These are phyloP conservation scores for Leccinum pallidistipes DNA, from an alignment of 1,284 basidiomycete genomes.

Conservation along the genomic window DNA sequence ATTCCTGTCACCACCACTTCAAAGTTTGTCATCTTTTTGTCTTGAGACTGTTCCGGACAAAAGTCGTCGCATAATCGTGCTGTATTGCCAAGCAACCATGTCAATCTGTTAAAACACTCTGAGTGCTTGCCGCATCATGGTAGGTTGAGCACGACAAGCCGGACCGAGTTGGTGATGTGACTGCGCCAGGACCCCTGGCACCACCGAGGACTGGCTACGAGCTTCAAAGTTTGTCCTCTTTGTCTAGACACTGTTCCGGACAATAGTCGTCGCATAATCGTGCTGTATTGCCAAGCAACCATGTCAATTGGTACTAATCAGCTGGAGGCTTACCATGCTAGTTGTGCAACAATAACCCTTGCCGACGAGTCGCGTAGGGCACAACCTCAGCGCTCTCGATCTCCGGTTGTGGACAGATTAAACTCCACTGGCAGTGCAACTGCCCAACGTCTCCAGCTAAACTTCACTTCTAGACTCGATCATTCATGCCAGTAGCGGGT, in stretches of 20 bases:
- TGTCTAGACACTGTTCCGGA: not conserved
- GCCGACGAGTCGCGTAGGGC: not conserved
- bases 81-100: not conserved
- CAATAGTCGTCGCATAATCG: not conserved
- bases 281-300: not conserved
- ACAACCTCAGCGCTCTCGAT: not conserved
- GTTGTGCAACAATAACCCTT: not conserved
- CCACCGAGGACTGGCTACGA: not conserved
- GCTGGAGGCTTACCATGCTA: not conserved
- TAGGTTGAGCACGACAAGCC: not conserved
- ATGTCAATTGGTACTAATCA: not conserved
- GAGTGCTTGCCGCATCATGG: not conserved
- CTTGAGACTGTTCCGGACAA: not conserved
- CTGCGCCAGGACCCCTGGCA: not conserved
- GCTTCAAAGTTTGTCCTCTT: not conserved
- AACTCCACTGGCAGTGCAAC: not conserved
- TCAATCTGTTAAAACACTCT: not conserved
- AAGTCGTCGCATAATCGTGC: slow-evolving; percentile 1
- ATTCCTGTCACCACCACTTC: not conserved
- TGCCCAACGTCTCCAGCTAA: not conserved
- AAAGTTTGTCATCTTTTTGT: not conserved
- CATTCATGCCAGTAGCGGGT: not conserved
- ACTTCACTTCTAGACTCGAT: not conserved
- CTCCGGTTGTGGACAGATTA: not conserved
- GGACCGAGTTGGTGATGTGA: too few species aligned